These are phyloP conservation scores for Aristolochia fimbriata DNA, from an alignment of 164 flowering plant species.

Conservation along the genomic window DNA sequence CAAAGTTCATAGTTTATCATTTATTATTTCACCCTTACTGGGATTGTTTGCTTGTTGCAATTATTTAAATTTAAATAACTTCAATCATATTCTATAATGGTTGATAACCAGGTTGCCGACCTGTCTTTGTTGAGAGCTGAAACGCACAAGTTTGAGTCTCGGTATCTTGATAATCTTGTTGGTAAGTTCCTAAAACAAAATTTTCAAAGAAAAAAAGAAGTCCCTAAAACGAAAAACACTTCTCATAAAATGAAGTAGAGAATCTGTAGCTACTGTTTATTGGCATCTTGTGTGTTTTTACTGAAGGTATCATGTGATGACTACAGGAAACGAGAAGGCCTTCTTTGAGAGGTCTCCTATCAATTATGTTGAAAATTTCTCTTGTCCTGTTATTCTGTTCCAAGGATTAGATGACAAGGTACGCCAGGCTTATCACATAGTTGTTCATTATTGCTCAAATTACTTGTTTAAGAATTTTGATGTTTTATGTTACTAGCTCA, in stretches of 20 bases:
- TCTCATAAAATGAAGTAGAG: background rate
- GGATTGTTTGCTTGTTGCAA: background rate
- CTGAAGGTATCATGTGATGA: background rate
- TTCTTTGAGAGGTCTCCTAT: slow-evolving; percentile 81
- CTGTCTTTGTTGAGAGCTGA: slow-evolving; percentile 55
- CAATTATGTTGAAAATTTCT: slow-evolving; percentile 75
- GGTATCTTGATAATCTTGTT: slow-evolving; percentile 67
- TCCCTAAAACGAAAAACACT: background rate
- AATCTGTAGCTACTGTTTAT: background rate
- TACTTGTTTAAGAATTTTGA: too few species aligned
- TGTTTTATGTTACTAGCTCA: too few species aligned
- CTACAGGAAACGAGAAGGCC: slow-evolving; percentile 61
- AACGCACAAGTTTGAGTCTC: slow-evolving; percentile 84
- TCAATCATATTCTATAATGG: background rate
- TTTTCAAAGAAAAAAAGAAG: slow-evolving; percentile 1
- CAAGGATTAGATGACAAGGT: slow-evolving; percentile 99
- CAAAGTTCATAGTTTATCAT: background rate
- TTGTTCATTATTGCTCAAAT: too few species aligned
- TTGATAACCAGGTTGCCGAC: slow-evolving; percentile 62
- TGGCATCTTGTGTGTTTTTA: background rate
- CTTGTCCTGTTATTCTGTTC: slow-evolving; percentile 88
- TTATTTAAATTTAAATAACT: background rate
- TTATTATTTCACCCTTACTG: background rate
- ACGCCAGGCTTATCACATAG: background rate
- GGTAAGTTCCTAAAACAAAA: slow-evolving; percentile 32